Conservation (phyloP, 2,329 filamentous ascomycete genomes). For the Hypoxylon sp. region DNA sequence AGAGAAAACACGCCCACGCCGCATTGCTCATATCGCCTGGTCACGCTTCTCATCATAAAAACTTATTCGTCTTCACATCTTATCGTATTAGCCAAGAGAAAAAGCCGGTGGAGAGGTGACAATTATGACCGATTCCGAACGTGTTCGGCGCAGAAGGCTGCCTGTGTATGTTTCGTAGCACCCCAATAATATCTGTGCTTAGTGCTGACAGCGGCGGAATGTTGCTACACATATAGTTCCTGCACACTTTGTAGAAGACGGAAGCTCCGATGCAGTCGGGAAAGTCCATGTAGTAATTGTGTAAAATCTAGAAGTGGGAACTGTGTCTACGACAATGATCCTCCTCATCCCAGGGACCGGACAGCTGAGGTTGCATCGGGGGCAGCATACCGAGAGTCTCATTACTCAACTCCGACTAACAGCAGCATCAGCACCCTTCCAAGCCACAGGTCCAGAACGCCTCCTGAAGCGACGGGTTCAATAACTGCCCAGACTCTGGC, state of each 20-base stretch:
- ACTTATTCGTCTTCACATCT: constrained; percentile 12
- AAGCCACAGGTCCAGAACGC: constrained; percentile 24
- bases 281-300: constrained; percentile 71
- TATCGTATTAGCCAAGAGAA: constrained; percentile 7
- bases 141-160: constrained; percentile 58
- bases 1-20: not conserved
- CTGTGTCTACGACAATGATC: constrained; percentile 62
- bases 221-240: constrained; percentile 55
- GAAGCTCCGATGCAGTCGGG: constrained; percentile 73
- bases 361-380: not conserved
- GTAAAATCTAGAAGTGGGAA: constrained; percentile 65
- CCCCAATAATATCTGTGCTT: constrained; percentile 9
- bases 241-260: constrained; percentile 68
- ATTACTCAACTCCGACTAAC: constrained; percentile 13
- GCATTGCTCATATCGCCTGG: not conserved
- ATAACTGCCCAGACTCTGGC: constrained; percentile 45
- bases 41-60: constrained; percentile 15
- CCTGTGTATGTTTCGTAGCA: constrained; percentile 58
- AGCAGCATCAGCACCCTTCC: constrained; percentile 7
- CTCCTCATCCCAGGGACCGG: constrained; percentile 36
- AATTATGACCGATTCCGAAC: constrained; percentile 44
- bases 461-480: constrained; percentile 11
- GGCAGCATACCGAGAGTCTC: not conserved
- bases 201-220: constrained; percentile 24
- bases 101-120: not conserved